Evolutionary conservation across 192 early-diverging fungal genomes (phyloP), one percentile per base, ranked within the genome.

Genomic region (Entomortierella lignicola): DNA sequence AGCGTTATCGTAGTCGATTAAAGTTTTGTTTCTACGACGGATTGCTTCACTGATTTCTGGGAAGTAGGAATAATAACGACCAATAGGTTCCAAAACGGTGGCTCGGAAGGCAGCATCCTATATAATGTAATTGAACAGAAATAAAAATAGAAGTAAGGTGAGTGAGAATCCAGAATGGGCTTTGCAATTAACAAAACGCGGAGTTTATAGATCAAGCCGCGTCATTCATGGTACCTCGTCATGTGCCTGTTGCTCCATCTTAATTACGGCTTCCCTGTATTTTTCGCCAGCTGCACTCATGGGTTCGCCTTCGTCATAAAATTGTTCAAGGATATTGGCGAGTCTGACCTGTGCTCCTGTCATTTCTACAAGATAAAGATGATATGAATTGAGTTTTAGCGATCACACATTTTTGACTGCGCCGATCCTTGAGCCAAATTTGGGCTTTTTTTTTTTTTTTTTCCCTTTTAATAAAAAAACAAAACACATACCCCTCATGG

Each of bases 41-140:
- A 99, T 95, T 39, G 93, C 92, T 69, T 96, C 94, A 71, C 96
- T 95, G 69, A 97, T 91, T 66, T 97, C 95, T 1, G 98, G 97
- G 67, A 99, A 92, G 64, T 92, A 96, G 57, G 86, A 89, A 65
- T 89, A 89, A 73, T 95, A 92, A 62, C 93, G 90, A 27, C 92
- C 93, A 48, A 99, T 84, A 2, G 98, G 97, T 50, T 99, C 92
- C 65, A 97, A 66, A 4, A 99, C 96, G 10, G 97, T 92, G 5
- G 90, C 67, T 23, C 92, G 85, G 80, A 93, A 99, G 30, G 91
- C 92, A 4, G 89, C 88, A 77, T 97, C 94, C 92, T 89, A 71
- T 10, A 39, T 21, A 34, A 8, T 15, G 4, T 4, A 10, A 44
- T 6, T 26, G 21, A 54, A 47, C 12, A 30, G 5, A 12, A 23